These are phyloP conservation scores for Ochromonas danica DNA, from an alignment of 108 stramenopile genomes.

Conservation along the genomic window DNA sequence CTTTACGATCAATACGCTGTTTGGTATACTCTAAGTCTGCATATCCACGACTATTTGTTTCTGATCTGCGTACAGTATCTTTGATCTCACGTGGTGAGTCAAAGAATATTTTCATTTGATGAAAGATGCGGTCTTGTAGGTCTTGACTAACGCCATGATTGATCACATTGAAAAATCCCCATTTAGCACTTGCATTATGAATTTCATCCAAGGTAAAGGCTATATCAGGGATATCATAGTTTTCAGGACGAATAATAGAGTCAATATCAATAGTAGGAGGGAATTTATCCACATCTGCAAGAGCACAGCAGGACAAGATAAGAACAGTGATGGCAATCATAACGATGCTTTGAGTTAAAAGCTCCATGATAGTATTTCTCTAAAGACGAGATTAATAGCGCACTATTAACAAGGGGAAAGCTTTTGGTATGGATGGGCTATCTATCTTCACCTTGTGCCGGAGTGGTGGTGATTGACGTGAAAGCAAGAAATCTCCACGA, in stretches of 20 bases:
- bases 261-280: background rate
- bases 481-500: too few relatives aligned
- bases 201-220: background rate
- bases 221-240: background rate
- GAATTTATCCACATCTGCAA: too few relatives aligned
- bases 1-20: background rate
- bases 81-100: background rate
- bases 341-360: too few relatives aligned
- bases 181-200: background rate
- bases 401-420: too few relatives aligned
- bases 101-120: conserved; percentile 12
- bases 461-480: too few relatives aligned
- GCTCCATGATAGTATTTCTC: too few relatives aligned
- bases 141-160: conserved; percentile 8
- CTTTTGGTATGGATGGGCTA: too few relatives aligned
- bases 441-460: too few relatives aligned
- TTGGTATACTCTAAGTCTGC: background rate
- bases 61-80: background rate
- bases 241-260: background rate
- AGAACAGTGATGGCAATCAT: too few relatives aligned
- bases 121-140: background rate
- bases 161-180: conserved; percentile 1
- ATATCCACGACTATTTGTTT: conserved; percentile 2
- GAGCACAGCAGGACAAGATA: too few relatives aligned
- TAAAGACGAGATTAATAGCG: too few relatives aligned